phyloP scores from a whole-genome alignment of 2,329 filamentous ascomycete species.

The Epichloe uncinata region DNA sequence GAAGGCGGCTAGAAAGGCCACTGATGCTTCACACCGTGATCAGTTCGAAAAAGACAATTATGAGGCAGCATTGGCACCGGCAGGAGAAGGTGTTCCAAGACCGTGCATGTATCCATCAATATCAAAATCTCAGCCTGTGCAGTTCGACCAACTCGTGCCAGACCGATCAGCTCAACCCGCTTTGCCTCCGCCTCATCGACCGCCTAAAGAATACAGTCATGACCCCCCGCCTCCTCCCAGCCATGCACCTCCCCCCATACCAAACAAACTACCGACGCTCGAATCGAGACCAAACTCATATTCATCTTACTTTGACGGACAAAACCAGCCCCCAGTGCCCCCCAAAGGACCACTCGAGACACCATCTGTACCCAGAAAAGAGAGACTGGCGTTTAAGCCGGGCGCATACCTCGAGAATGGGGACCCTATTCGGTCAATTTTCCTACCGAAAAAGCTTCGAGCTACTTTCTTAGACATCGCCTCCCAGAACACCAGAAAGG shows the following conservation, averaged over 20 bases:
- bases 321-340: conserved; percentile 14
- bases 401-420: conserved; percentile 85
- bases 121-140: conserved; percentile 34
- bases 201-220: conserved; percentile 17
- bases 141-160: conserved; percentile 22
- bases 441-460: conserved; percentile 67
- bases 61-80: conserved; percentile 10
- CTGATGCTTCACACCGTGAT: conserved; percentile 20
- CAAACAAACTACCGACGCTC: conserved; percentile 15
- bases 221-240: neutral
- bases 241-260: conserved; percentile 13
- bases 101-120: conserved; percentile 46
- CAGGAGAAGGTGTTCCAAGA: conserved; percentile 13
- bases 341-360: conserved; percentile 15
- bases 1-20: conserved; percentile 34
- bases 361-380: conserved; percentile 28
- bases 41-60: neutral
- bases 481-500: conserved; percentile 59
- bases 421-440: conserved; percentile 71
- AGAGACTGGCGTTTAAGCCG: conserved; percentile 55
- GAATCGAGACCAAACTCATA: conserved; percentile 7
- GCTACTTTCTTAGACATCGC: conserved; percentile 62
- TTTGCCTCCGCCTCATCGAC: conserved; percentile 19
- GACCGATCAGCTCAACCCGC: conserved; percentile 6
- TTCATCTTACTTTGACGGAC: neutral